Evolutionary conservation across 2,329 filamentous ascomycete genomes (phyloP).

Genomic region (Xylogone sp.): DNA sequence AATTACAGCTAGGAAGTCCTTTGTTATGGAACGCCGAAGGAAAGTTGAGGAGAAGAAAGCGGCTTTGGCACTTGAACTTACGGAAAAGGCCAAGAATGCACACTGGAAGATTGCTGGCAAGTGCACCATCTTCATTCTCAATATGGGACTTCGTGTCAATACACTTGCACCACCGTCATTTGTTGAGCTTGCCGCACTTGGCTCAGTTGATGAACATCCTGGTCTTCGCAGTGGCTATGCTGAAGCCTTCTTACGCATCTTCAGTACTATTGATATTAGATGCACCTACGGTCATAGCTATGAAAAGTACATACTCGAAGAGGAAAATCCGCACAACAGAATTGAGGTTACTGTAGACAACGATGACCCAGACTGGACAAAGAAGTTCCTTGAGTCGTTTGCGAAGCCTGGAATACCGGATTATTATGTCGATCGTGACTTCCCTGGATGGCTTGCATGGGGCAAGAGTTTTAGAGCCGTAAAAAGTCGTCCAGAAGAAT

Average conservation of each 20-base stretch:
- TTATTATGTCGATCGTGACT: constrained; percentile 88
- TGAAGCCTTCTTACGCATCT: constrained; percentile 70
- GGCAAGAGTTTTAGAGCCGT: constrained; percentile 80
- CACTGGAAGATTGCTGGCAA: constrained; percentile 97
- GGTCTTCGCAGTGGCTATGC: constrained; percentile 78
- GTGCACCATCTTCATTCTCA: constrained; percentile 86
- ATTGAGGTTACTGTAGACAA: constrained; percentile 68
- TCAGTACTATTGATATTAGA: constrained; percentile 83
- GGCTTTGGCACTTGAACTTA: constrained; percentile 74
- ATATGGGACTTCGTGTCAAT: constrained; percentile 88
- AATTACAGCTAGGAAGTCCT: constrained; percentile 65
- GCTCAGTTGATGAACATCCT: constrained; percentile 87
- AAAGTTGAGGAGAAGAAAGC: constrained; percentile 83
- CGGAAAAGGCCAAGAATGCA: constrained; percentile 69
- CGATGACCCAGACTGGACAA: constrained; percentile 76
- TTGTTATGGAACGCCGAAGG: constrained; percentile 69
- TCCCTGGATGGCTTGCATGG: constrained; percentile 97
- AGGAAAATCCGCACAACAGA: constrained; percentile 74
- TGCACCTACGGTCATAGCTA: constrained; percentile 84
- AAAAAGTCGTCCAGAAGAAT: constrained; percentile 64
- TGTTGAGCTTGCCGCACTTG: constrained; percentile 76
- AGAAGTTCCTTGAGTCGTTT: constrained; percentile 74
- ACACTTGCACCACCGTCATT: constrained; percentile 77
- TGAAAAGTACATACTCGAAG: constrained; percentile 78
- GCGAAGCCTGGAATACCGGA: constrained; percentile 67